Conservation (phyloP, 2,329 filamentous ascomycete species). For the Calonectria leucothoes region DNA sequence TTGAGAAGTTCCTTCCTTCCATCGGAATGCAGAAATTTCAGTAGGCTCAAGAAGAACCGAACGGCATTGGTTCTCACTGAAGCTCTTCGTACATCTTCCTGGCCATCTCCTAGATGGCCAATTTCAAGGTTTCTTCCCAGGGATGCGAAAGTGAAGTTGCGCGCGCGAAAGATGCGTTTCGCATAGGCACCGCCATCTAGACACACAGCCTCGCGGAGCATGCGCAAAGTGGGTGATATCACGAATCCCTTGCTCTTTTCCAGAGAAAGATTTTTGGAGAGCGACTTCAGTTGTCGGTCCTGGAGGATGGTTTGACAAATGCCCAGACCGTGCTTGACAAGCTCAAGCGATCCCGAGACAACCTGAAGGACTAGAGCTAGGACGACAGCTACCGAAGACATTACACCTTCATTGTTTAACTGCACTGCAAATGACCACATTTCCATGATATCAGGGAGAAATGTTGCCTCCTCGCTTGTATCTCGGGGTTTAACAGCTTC, state of each 20-base stretch:
- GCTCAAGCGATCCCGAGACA: slow-evolving; percentile 78
- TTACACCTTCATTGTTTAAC: slow-evolving; percentile 81
- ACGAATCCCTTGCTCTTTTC: slow-evolving; percentile 88
- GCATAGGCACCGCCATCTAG: slow-evolving; percentile 89
- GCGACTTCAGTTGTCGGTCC: slow-evolving; percentile 81
- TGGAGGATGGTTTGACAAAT: slow-evolving; percentile 87
- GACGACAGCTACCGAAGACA: slow-evolving; percentile 84
- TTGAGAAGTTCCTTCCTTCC: slow-evolving; percentile 85
- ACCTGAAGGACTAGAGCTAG: slow-evolving; percentile 85
- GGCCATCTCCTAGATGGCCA: slow-evolving; percentile 64
- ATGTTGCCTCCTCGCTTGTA: slow-evolving; percentile 63
- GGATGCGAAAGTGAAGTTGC: slow-evolving; percentile 83
- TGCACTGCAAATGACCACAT: slow-evolving; percentile 88
- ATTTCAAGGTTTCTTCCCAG: slow-evolving; percentile 84
- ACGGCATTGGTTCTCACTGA: slow-evolving; percentile 87
- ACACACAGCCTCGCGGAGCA: slow-evolving; percentile 86
- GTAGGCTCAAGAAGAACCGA: slow-evolving; percentile 80
- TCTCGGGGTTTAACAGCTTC: slow-evolving; percentile 63
- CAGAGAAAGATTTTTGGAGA: slow-evolving; percentile 82
- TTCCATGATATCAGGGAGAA: slow-evolving; percentile 84
- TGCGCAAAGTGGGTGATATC: slow-evolving; percentile 86
- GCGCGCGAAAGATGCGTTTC: slow-evolving; percentile 79
- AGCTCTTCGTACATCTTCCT: slow-evolving; percentile 76
- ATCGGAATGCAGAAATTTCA: slow-evolving; percentile 81
- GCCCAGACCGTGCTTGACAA: slow-evolving; percentile 79